Conservation (phyloP, 768 basidiomycete species). For the Termitomyces sp. region DNA sequence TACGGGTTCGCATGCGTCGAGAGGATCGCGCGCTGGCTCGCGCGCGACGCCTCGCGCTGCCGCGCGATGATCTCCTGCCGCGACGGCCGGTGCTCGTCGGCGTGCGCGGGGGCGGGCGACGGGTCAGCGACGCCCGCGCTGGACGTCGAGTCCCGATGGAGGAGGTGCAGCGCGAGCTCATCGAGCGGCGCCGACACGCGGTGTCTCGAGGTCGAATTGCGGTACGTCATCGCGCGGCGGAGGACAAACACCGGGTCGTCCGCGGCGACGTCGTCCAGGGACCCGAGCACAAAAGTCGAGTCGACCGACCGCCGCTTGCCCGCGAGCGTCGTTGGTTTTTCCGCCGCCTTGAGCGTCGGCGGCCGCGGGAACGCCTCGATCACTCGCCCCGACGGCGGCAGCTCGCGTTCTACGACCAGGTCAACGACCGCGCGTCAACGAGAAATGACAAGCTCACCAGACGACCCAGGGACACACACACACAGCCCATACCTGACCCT, state of each 20-base stretch:
- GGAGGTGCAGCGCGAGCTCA: slow-evolving; percentile 71
- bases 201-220: slow-evolving; percentile 62
- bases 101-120: too few relatives aligned
- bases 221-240: slow-evolving; percentile 74
- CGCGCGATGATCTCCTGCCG: slow-evolving; percentile 91
- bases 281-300: slow-evolving; percentile 64
- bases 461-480: slow-evolving; percentile 41
- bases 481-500: slow-evolving; percentile 82
- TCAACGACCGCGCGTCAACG: too few relatives aligned
- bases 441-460: slow-evolving; percentile 8
- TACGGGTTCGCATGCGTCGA: slow-evolving; percentile 80
- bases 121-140: slow-evolving; percentile 46
- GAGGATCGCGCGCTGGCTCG: slow-evolving; percentile 77
- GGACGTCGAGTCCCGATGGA: slow-evolving; percentile 64
- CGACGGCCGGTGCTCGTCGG: slow-evolving; percentile 32
- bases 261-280: slow-evolving; percentile 63
- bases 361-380: slow-evolving; percentile 79
- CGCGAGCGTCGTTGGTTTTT: slow-evolving; percentile 52
- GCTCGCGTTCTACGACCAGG: slow-evolving; percentile 55
- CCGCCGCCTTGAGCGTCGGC: slow-evolving; percentile 61
- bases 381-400: slow-evolving; percentile 75
- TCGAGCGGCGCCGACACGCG: slow-evolving; percentile 75
- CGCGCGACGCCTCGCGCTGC: slow-evolving; percentile 80
- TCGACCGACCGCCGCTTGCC: slow-evolving; percentile 86
- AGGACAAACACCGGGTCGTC: slow-evolving; percentile 90